A percentile compares a stretch with the other conserved stretches of the same genome.
Evolutionary conservation across 805 yeast genomes (phyloP).

Genomic region (Kodamaea fukazawae): DNA sequence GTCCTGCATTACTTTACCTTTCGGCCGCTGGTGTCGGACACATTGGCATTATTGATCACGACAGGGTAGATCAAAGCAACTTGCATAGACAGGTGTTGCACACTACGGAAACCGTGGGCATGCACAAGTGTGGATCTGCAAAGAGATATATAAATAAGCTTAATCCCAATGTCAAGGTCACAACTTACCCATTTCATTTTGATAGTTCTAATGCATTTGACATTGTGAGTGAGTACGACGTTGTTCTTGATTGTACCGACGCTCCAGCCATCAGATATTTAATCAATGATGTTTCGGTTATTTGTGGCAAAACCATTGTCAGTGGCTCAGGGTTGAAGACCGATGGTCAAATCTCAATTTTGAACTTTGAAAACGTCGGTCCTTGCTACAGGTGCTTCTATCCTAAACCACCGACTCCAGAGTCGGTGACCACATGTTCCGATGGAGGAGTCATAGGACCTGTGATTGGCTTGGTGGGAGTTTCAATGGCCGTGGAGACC

Average conservation of each 20-base stretch:
- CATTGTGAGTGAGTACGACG: constrained; percentile 63
- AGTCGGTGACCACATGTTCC: constrained; percentile 75
- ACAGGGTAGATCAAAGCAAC: constrained; percentile 78
- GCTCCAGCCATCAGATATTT: constrained; percentile 85
- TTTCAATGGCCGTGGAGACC: constrained; percentile 84
- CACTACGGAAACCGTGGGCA: constrained; percentile 61
- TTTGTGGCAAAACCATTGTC: constrained; percentile 65
- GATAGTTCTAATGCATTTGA: constrained; percentile 57
- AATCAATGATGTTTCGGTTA: constrained; percentile 78
- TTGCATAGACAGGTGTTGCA: constrained; percentile 89
- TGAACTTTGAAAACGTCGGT: constrained; percentile 63
- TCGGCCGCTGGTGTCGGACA: constrained; percentile 86
- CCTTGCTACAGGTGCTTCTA: constrained; percentile 96
- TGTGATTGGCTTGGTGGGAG: constrained; percentile 90
- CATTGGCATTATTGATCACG: constrained; percentile 86
- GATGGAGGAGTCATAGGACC: constrained; percentile 97
- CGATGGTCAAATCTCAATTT: constrained; percentile 83
- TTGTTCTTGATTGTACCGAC: constrained; percentile 91
- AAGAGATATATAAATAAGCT: constrained; percentile 46
- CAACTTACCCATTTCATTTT: constrained; percentile 52
- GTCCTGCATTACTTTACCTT: constrained; percentile 83
- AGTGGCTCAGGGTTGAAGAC: constrained; percentile 90
- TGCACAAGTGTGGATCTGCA: constrained; percentile 80
- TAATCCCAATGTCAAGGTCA: constrained; percentile 66
- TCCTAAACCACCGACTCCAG: constrained; percentile 87